A percentile compares a stretch with the other conserved stretches of the same genome.
Evolutionary conservation across 495 filamentous ascomycete species (phyloP).

Genomic region (Neohortaea acidophila): DNA sequence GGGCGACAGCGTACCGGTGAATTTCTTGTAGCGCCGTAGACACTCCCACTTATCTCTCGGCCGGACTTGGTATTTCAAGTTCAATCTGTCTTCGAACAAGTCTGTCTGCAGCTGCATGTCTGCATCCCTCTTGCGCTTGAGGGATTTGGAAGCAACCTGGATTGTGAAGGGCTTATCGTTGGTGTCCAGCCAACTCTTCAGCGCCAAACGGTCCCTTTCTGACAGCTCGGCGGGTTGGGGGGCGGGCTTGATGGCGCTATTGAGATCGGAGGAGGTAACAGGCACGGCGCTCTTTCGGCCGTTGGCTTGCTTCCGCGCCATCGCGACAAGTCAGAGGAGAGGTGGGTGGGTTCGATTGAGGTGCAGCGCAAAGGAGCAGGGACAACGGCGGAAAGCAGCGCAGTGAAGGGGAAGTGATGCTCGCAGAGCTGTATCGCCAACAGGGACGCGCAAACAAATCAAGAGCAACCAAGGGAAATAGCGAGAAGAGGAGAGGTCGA

Average conservation of each 20-base stretch:
- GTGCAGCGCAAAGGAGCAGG: too few relatives aligned
- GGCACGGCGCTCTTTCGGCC: too few relatives aligned
- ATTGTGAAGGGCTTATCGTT: constrained; percentile 15
- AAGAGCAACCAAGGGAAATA: too few relatives aligned
- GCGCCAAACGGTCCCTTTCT: constrained; percentile 5
- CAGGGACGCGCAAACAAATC: too few relatives aligned
- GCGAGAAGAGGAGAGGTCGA: too few relatives aligned
- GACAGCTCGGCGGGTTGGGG: constrained; percentile 10
- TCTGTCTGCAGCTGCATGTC: constrained; percentile 6
- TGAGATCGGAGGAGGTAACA: too few relatives aligned
- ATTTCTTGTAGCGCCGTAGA: constrained; percentile 19
- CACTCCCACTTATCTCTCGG: constrained; percentile 19
- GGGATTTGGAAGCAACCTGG: neutral
- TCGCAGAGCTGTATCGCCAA: too few relatives aligned
- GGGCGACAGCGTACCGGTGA: constrained; percentile 24
- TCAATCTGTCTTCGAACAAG: constrained; percentile 10
- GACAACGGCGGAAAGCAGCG: too few relatives aligned
- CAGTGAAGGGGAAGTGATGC: too few relatives aligned
- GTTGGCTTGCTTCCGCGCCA: too few relatives aligned
- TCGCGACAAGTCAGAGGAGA: too few relatives aligned
- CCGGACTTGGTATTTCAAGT: constrained; percentile 11
- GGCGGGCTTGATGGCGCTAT: constrained; percentile 12
- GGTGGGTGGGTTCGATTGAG: too few relatives aligned
- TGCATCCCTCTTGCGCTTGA: constrained; percentile 12
- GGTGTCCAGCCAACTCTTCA: constrained; percentile 10